phyloP scores from a whole-genome alignment of 768 basidiomycete species.

The Leccinum incarnatum region DNA sequence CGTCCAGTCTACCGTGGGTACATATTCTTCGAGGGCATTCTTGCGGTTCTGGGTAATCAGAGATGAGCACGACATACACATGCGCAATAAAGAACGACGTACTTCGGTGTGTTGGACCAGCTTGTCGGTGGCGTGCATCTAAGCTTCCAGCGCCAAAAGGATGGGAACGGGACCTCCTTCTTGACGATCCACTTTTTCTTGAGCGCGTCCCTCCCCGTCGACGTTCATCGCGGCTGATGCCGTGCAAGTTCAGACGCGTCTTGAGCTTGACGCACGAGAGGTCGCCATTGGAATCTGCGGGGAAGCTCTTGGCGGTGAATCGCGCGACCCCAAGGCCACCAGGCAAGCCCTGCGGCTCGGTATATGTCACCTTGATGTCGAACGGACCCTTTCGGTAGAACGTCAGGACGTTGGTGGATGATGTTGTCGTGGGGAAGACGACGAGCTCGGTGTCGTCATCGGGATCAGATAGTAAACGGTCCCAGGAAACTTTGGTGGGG shows the following conservation, averaged over 20 bases:
- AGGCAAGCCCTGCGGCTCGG: conserved; percentile 67
- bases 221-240: conserved; percentile 44
- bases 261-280: conserved; percentile 85
- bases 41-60: too few relatives aligned
- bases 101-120: too few relatives aligned
- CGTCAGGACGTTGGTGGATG: conserved; percentile 90
- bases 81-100: too few relatives aligned
- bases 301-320: conserved; percentile 82
- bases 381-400: conserved; percentile 91
- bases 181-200: too few relatives aligned
- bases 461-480: conserved; percentile 17
- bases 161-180: too few relatives aligned
- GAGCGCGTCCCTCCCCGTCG: too few relatives aligned
- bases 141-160: too few relatives aligned
- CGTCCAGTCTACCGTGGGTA: too few relatives aligned
- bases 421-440: conserved; percentile 84
- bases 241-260: conserved; percentile 82
- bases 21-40: too few relatives aligned
- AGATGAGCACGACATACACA: too few relatives aligned
- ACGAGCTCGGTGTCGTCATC: conserved; percentile 90
- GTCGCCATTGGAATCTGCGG: conserved; percentile 65
- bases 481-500: too few relatives aligned
- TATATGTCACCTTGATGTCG: conserved; percentile 84
- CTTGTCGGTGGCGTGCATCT: too few relatives aligned
- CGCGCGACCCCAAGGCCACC: conserved; percentile 59